Evolutionary conservation across 2,329 filamentous ascomycete species (phyloP).

Genomic region (Aspergillus neoniger): DNA sequence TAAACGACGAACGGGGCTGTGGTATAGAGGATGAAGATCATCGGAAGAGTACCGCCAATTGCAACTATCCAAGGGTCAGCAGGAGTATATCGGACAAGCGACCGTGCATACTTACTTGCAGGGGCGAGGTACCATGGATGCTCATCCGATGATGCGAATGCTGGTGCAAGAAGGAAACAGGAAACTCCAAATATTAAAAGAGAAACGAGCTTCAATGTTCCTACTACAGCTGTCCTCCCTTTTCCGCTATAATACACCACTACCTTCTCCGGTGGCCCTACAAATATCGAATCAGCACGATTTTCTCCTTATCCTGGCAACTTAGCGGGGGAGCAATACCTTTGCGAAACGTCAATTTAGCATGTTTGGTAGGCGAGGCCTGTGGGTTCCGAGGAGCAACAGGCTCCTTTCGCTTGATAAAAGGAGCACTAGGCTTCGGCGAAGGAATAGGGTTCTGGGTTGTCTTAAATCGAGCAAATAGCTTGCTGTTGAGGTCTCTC

Average conservation of each 20-base stretch:
- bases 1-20: slow-evolving; percentile 72
- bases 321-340: slow-evolving; percentile 22
- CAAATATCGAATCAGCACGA: slow-evolving; percentile 15
- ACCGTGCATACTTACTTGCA: slow-evolving; percentile 36
- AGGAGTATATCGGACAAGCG: slow-evolving; percentile 7
- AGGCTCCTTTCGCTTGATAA: slow-evolving; percentile 20
- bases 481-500: slow-evolving; percentile 27
- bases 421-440: slow-evolving; percentile 24
- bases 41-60: slow-evolving; percentile 63
- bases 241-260: slow-evolving; percentile 77
- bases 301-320: not conserved
- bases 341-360: slow-evolving; percentile 31
- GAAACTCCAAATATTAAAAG: slow-evolving; percentile 70
- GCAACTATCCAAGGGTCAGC: slow-evolving; percentile 48
- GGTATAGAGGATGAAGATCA: slow-evolving; percentile 64
- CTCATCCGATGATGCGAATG: slow-evolving; percentile 50
- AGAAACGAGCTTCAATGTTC: slow-evolving; percentile 69
- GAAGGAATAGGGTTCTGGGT: slow-evolving; percentile 27
- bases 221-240: slow-evolving; percentile 66
- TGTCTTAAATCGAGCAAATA: slow-evolving; percentile 34
- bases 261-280: slow-evolving; percentile 49
- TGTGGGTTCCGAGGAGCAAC: slow-evolving; percentile 18
- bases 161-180: slow-evolving; percentile 63
- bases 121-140: slow-evolving; percentile 47
- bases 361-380: slow-evolving; percentile 19